Evolutionary conservation across 2,329 filamentous ascomycete species (phyloP).

Genomic region (Ophiosphaerella narmari): DNA sequence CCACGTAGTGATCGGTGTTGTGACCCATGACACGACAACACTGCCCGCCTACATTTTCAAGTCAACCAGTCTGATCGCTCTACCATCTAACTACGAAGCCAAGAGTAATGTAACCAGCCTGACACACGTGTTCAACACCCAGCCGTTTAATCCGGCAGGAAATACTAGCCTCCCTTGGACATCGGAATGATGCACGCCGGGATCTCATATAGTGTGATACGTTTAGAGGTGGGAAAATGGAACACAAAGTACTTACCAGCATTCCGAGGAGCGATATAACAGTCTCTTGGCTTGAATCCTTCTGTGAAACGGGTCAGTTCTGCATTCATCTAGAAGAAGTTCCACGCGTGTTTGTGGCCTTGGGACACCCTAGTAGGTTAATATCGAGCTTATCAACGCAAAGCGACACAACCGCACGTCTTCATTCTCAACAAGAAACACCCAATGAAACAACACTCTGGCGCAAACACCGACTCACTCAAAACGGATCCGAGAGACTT

Average conservation of each 20-base stretch:
- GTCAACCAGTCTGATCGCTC: conserved; percentile 19
- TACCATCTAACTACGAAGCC: conserved; percentile 1
- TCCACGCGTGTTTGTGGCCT: conserved; percentile 16
- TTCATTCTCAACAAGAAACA: conserved; percentile 19
- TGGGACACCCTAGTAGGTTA: conserved; percentile 9
- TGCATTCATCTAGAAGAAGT: conserved; percentile 16
- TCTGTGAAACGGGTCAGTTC: conserved; percentile 47
- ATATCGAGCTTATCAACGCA: conserved; percentile 20
- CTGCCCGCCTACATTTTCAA: conserved; percentile 64
- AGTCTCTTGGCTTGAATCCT: conserved; percentile 95
- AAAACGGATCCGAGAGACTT: conserved; percentile 34
- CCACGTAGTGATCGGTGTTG: conserved; percentile 74
- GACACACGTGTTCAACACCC: conserved; percentile 2
- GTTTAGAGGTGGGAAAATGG: neutral
- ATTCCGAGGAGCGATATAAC: conserved; percentile 88
- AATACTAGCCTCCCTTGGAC: neutral
- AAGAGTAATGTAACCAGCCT: conserved; percentile 4
- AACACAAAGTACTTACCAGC: conserved; percentile 57
- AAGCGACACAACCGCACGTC: conserved; percentile 4
- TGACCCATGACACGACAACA: conserved; percentile 76
- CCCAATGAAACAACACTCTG: conserved; percentile 2
- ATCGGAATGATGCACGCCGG: neutral
- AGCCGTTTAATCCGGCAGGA: neutral
- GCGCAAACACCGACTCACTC: neutral
- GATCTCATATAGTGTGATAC: neutral